Evolutionary conservation across 495 filamentous ascomycete genomes (phyloP), one percentile per base, ranked within the genome.

Genomic region (Durotheca rogersii): DNA sequence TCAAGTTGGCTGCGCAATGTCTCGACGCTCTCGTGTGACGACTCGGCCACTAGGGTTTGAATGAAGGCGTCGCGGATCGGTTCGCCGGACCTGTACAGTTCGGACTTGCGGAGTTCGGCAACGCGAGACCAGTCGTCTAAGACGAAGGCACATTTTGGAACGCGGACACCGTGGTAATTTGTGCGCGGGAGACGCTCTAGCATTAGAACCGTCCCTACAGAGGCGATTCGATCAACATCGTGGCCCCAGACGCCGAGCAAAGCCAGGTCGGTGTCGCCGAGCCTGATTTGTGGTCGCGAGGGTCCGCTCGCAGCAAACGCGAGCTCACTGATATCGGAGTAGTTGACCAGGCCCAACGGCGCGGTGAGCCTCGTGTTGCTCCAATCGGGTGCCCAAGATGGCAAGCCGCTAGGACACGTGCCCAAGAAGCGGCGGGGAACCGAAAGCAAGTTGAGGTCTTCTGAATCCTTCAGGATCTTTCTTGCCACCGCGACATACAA

Each of bases 331-430:
- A 58, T 53, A n/a, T 58, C 54, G 2, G 47, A 52, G 36, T 58
- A 58, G 20, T 58, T 58, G 17, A 44, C 54, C 6, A 58, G 29
- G 18, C 54, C 54, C 0, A 58, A 5, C 12, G 54, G 54, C n/a
- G 54, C 54, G 4, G 54, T 58, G 21, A 58, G 41, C 35, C 54
- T 47, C 17, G 54, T 58, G 17, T 48, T 58, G 18, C 30, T 52
- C 54, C 48, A 58, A 14, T 58, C 54, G 6, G 54, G 54, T 5
- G 47, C 54, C 54, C 54, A 58, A 21, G 54, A 52, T 12, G 54
- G 54, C 29, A 58, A 30, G 36, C 35, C 35, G 7, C 23, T 18
- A 27, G 48, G 54, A 4, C 54, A 47, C 18, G 7, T 14, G 5
- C 54, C 54, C n/a, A 19, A 43, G 3, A 51, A 14, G 6, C 54